Base-by-base conservation (phyloP, 208 protist species). In the Naegleria lovaniensis region DNA sequence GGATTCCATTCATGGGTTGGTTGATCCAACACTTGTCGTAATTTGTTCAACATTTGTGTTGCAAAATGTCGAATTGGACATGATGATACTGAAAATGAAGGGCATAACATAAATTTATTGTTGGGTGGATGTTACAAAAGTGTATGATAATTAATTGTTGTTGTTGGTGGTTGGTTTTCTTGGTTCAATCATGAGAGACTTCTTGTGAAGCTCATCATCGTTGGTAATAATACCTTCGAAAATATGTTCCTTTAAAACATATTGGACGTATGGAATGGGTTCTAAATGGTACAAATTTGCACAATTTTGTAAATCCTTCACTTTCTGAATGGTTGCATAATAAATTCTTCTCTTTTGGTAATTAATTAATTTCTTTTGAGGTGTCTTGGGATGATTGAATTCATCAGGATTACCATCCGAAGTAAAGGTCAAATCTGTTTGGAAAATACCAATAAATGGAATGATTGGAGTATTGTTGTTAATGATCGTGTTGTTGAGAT, bases 201-300 rank as follows among this genome's bases (percentile, higher is more conserved):
- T 90, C 59, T 84, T 58, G 51, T 92, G 92, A 33, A 93, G 83
- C 33, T 93, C 90, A n/a, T 93, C 92, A 33, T 93, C 92, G 29
- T 36, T 41, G 13, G 67, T 79, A n/a, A 79, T 79, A 36, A 79
- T 79, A 36, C 29, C 29, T 79, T 79, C 67, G n/a, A 79, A 79
- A 13, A 79, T 79, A 9, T 92, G 11, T n/a, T 85, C 59, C 39
- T 83, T 92, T 25, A 94, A 13, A 13, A 89, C 55, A 19, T 94
- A 90, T 87, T 93, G 92, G 25, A 95, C 85, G 39, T 93, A 92
- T 51, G 93, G 39, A 19, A 95, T 92, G 25, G 91, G 39, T n/a
- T 93, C 90, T 25, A 95, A 92, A 67, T 85, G 91, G 38, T 94
- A 95, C 0, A 36, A 36, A 13, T 29, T 79, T 11, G 67, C 13